These are phyloP conservation scores for Rhynchosporium secalis DNA, from an alignment of 2,329 filamentous ascomycete genomes.

Conservation along the genomic window DNA sequence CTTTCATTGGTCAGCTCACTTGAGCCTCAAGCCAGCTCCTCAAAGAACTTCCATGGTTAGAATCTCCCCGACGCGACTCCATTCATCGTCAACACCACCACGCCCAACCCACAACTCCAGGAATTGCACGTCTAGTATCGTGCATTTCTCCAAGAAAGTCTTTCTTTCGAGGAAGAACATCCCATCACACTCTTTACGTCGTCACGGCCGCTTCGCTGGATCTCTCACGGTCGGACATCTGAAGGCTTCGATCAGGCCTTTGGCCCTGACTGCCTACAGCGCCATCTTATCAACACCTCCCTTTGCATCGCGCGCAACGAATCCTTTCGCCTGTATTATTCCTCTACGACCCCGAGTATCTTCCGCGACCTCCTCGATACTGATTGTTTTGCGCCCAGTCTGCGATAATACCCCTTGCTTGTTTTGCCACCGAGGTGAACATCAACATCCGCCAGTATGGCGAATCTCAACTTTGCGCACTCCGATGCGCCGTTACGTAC, in stretches of 20 bases:
- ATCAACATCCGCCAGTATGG: constrained; percentile 61
- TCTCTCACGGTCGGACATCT: constrained; percentile 29
- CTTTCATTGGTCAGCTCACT: constrained; percentile 1
- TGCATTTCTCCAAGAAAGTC: constrained; percentile 38
- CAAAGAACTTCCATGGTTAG: constrained; percentile 5
- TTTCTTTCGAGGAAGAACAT: constrained; percentile 39
- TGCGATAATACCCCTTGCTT: constrained; percentile 21
- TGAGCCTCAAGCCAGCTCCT: not conserved
- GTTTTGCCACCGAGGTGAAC: constrained; percentile 23
- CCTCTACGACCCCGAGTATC: constrained; percentile 16
- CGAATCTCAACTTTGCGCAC: constrained; percentile 86
- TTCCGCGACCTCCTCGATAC: constrained; percentile 27
- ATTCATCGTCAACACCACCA: constrained; percentile 21
- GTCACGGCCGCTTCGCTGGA: constrained; percentile 29
- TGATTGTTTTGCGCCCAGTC: constrained; percentile 31
- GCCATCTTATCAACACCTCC: constrained; percentile 34
- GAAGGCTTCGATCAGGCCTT: constrained; percentile 35
- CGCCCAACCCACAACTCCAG: constrained; percentile 24
- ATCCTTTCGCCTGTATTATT: constrained; percentile 24
- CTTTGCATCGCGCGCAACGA: constrained; percentile 32
- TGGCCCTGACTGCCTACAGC: constrained; percentile 39
- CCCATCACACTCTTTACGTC: constrained; percentile 33
- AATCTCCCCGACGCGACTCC: constrained; percentile 17
- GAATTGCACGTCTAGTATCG: constrained; percentile 40
- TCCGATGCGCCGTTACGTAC: constrained; percentile 96